phyloP scores from a whole-genome alignment of 257 asterid species.

The Cynanchum wilfordii region DNA sequence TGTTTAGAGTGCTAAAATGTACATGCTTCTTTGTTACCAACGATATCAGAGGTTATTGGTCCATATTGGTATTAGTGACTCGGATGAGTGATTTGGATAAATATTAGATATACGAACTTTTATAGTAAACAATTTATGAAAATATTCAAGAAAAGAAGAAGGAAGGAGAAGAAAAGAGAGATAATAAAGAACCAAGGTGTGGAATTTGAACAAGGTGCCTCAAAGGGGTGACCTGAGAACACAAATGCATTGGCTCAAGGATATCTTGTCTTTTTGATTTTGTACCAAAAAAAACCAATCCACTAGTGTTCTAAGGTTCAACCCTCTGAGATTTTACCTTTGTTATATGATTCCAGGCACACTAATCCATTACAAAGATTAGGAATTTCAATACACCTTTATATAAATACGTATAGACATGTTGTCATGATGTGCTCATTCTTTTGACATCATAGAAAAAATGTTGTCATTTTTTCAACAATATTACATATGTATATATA shows the following conservation, averaged over 20 bases:
- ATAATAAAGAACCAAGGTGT: background rate
- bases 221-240: constrained; percentile 18
- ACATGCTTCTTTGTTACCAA: no score
- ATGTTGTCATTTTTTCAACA: constrained; percentile 19
- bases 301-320: constrained; percentile 12
- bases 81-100: no score
- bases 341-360: background rate
- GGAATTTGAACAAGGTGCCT: constrained; percentile 17
- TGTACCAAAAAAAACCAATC: background rate
- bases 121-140: no score
- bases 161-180: background rate
- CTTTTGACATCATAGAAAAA: background rate
- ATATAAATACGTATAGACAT: background rate
- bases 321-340: constrained; percentile 6
- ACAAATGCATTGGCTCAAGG: constrained; percentile 10
- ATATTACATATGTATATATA: no score
- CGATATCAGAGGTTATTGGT: no score
- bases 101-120: no score
- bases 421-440: constrained; percentile 9
- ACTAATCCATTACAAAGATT: background rate
- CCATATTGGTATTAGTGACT: no score
- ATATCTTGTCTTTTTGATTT: background rate
- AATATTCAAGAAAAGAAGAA: no score
- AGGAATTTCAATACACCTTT: background rate
- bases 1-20: background rate